Conservation (phyloP, 306 rosid genomes). For the Luffa aegyptiaca region DNA sequence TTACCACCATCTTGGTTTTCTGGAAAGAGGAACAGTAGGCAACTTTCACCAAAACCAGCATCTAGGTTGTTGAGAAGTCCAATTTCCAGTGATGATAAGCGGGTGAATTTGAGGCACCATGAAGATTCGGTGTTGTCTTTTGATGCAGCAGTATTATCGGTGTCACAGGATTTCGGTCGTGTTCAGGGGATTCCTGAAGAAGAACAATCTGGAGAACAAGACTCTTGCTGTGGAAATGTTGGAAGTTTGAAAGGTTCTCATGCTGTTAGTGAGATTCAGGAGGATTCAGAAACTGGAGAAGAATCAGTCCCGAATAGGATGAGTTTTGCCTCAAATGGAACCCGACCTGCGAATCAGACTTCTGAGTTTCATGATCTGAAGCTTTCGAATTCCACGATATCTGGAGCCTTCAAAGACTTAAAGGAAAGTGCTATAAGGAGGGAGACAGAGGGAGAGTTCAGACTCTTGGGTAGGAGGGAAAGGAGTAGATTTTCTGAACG, state of each 20-base stretch:
- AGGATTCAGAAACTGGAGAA: conserved; percentile 42
- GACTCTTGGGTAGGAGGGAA: conserved; percentile 83
- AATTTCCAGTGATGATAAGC: conserved; percentile 49
- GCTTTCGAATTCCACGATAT: conserved; percentile 38
- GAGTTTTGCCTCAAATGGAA: conserved; percentile 18
- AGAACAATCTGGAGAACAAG: conserved; percentile 36
- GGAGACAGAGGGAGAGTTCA: conserved; percentile 91
- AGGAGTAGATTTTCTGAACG: conserved; percentile 48
- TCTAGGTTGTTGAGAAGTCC: conserved; percentile 56
- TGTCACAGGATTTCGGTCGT: conserved; percentile 62
- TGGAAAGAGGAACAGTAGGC: conserved; percentile 44
- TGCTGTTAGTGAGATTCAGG: conserved; percentile 42
- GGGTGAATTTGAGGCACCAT: conserved; percentile 22
- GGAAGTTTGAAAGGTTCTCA: conserved; percentile 17
- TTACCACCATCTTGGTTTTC: conserved; percentile 68
- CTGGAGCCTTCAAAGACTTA: conserved; percentile 42
- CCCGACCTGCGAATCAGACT: conserved; percentile 13
- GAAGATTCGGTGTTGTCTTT: conserved; percentile 71
- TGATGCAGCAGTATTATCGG: conserved; percentile 80
- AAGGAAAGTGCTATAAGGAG: conserved; percentile 93
- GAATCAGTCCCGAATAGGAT: conserved; percentile 9
- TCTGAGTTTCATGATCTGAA: conserved; percentile 28
- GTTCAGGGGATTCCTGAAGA: conserved; percentile 81
- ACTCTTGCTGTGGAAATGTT: conserved; percentile 28
- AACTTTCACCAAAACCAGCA: conserved; percentile 49